A percentile compares a stretch with the other conserved stretches of the same genome.
These are phyloP conservation scores for Balamuthia mandrillaris DNA, from an alignment of 208 protist species.

Conservation along the genomic window DNA sequence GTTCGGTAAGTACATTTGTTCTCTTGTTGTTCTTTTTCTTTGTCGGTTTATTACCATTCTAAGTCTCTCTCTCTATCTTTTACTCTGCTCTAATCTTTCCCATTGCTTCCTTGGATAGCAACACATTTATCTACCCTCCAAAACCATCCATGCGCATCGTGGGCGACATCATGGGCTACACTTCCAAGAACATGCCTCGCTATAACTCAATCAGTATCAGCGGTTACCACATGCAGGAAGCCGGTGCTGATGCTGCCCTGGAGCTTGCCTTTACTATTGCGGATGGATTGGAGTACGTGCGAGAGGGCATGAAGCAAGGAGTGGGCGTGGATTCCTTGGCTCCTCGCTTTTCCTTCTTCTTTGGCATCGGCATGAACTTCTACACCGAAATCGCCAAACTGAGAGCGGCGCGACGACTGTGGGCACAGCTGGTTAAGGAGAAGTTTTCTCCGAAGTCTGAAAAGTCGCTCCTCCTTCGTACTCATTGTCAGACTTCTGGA, in stretches of 20 bases:
- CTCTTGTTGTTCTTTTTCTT: neutral
- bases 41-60: too few relatives aligned
- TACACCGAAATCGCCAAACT: slow-evolving; percentile 93
- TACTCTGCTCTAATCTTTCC: too few relatives aligned
- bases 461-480: slow-evolving; percentile 85
- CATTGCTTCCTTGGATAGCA: too few relatives aligned
- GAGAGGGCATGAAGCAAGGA: slow-evolving; percentile 52
- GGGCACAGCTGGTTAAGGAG: slow-evolving; percentile 87
- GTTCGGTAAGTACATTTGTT: slow-evolving; percentile 57
- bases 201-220: slow-evolving; percentile 85
- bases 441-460: slow-evolving; percentile 85
- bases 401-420: slow-evolving; percentile 87
- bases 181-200: slow-evolving; percentile 86
- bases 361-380: slow-evolving; percentile 93
- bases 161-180: slow-evolving; percentile 90
- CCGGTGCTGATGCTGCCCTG: slow-evolving; percentile 79
- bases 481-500: slow-evolving; percentile 92
- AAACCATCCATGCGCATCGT: slow-evolving; percentile 88
- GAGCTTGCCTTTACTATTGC: slow-evolving; percentile 93
- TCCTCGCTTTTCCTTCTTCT: slow-evolving; percentile 91
- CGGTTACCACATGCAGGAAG: slow-evolving; percentile 95
- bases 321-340: slow-evolving; percentile 88
- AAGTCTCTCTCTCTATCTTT: too few relatives aligned
- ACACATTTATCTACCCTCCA: slow-evolving; percentile 95
- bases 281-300: slow-evolving; percentile 90